Conservation (phyloP, 2,329 filamentous ascomycete genomes). For the Helotiales sp. region DNA sequence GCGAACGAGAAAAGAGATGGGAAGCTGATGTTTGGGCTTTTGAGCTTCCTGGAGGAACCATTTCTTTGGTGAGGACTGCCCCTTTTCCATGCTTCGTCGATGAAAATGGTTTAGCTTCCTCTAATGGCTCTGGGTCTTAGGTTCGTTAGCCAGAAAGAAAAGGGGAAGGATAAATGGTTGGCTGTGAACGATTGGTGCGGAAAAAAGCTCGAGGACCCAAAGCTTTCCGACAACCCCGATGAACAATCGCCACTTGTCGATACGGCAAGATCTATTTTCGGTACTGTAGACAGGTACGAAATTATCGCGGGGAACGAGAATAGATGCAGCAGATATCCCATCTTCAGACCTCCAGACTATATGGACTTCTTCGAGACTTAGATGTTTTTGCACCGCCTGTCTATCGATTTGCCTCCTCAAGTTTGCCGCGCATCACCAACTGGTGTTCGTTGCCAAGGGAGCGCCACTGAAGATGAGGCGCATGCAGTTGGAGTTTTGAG, state of each 20-base stretch:
- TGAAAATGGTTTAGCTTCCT: background rate
- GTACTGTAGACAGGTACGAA: slow-evolving; percentile 8
- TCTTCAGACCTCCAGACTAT: background rate
- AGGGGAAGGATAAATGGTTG: background rate
- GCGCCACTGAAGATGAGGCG: background rate
- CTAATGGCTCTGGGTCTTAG: background rate
- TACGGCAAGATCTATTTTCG: background rate
- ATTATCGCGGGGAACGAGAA: background rate
- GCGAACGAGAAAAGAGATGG: background rate
- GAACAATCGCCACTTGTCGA: background rate
- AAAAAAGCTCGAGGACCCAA: background rate
- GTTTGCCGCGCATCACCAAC: background rate
- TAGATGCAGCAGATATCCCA: background rate
- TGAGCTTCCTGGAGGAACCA: background rate
- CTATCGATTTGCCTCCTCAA: background rate
- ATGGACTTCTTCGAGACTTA: background rate
- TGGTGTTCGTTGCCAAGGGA: background rate
- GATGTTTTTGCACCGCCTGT: slow-evolving; percentile 1
- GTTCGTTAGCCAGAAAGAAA: background rate
- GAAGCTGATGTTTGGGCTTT: background rate
- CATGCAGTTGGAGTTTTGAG: background rate
- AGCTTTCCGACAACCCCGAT: background rate
- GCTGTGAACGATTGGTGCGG: background rate
- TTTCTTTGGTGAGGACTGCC: background rate
- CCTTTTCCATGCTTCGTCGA: background rate